A percentile compares a stretch with the other conserved stretches of the same genome.
phyloP scores from a whole-genome alignment of 371 early-diverging fungal species.

The Furculomyces boomerangus region DNA sequence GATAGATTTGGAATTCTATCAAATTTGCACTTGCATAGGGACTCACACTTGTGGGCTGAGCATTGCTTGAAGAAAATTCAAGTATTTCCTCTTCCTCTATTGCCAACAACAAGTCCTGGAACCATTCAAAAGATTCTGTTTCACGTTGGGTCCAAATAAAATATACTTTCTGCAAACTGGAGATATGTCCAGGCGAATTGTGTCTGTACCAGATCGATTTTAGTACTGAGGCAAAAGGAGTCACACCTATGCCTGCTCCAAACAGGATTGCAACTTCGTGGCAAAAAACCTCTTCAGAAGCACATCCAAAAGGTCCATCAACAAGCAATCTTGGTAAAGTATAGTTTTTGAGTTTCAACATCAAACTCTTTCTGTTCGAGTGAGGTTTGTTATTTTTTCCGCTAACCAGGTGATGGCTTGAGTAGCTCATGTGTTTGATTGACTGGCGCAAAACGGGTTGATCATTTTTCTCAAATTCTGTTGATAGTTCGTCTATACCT shows the following conservation, averaged over 20 bases:
- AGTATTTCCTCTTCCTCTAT: slow-evolving; percentile 40
- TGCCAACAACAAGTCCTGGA: slow-evolving; percentile 45
- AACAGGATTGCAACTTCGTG: slow-evolving; percentile 61
- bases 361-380: not conserved
- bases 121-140: slow-evolving; percentile 58
- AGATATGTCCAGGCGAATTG: slow-evolving; percentile 20
- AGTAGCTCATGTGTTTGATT: not conserved
- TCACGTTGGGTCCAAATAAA: slow-evolving; percentile 78
- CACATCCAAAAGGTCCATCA: slow-evolving; percentile 76
- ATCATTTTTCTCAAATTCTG: slow-evolving; percentile 17
- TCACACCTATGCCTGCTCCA: slow-evolving; percentile 70
- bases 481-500: slow-evolving; percentile 21
- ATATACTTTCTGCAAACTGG: slow-evolving; percentile 55
- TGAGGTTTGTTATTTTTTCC: not conserved
- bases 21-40: slow-evolving; percentile 7
- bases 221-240: slow-evolving; percentile 49
- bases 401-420: not conserved
- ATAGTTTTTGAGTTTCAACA: slow-evolving; percentile 6
- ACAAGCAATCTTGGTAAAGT: slow-evolving; percentile 37
- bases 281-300: slow-evolving; percentile 70
- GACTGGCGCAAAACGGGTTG: not conserved
- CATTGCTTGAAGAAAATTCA: slow-evolving; percentile 25
- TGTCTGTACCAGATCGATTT: slow-evolving; percentile 39
- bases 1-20: slow-evolving; percentile 52
- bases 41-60: slow-evolving; percentile 11